These are phyloP conservation scores for Talaromyces islandicus DNA, from an alignment of 2,329 filamentous ascomycete species.

Conservation along the genomic window DNA sequence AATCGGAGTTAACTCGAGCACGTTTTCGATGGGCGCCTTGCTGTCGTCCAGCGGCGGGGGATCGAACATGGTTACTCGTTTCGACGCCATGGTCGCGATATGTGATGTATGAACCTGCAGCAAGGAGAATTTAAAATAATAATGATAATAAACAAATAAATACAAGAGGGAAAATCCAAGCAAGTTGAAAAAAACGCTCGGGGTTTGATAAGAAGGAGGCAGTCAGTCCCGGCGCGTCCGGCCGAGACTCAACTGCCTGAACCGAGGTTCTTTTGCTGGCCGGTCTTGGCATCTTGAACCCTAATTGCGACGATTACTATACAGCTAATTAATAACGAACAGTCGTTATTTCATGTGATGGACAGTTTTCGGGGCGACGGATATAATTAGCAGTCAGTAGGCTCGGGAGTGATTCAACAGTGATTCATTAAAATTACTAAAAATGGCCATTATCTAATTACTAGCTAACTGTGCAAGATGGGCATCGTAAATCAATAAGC, in stretches of 20 bases:
- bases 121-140: not conserved
- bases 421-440: not conserved
- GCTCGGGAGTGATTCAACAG: too few species aligned
- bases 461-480: not conserved
- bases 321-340: too few species aligned
- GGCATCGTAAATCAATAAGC: not conserved
- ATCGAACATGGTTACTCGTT: conserved; percentile 59
- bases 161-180: not conserved
- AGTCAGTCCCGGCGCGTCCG: not conserved
- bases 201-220: not conserved
- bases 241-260: not conserved
- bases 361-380: not conserved
- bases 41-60: conserved; percentile 66
- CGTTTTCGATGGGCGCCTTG: conserved; percentile 81
- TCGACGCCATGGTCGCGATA: conserved; percentile 6
- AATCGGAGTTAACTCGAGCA: conserved; percentile 76
- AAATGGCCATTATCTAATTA: not conserved
- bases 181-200: not conserved
- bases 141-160: not conserved
- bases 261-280: not conserved
- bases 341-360: not conserved
- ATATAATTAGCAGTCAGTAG: too few species aligned
- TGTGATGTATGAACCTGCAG: not conserved
- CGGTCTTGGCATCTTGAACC: not conserved
- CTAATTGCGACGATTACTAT: not conserved